Evolutionary conservation across 805 yeast genomes (phyloP).

Genomic region (Candida succiphila): DNA sequence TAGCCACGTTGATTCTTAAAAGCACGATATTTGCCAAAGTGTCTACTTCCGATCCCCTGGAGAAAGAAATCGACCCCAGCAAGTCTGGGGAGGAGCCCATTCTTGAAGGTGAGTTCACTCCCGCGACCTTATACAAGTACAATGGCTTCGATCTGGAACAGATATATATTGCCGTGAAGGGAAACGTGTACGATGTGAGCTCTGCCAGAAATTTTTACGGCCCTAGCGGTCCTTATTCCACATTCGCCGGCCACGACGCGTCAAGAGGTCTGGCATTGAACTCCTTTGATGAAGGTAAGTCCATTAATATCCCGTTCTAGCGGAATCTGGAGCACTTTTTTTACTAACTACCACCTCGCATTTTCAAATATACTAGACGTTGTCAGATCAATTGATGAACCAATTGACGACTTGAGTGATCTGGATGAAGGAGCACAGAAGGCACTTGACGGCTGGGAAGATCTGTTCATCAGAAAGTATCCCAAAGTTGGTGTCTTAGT

Average conservation of each 20-base stretch:
- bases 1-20: conserved; percentile 13
- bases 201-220: conserved; percentile 82
- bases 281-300: conserved; percentile 57
- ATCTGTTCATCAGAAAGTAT: conserved; percentile 74
- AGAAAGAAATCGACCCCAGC: conserved; percentile 15
- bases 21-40: conserved; percentile 13
- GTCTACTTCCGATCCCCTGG: conserved; percentile 10
- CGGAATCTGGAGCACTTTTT: background rate
- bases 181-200: conserved; percentile 78
- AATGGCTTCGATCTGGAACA: conserved; percentile 75
- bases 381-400: conserved; percentile 62
- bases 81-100: conserved; percentile 12
- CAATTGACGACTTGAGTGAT: conserved; percentile 64
- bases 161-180: conserved; percentile 80
- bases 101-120: conserved; percentile 49
- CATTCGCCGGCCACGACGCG: conserved; percentile 95
- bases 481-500: conserved; percentile 67
- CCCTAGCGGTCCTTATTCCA: conserved; percentile 90
- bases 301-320: conserved; percentile 2
- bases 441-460: conserved; percentile 77
- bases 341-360: background rate
- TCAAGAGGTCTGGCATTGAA: conserved; percentile 85
- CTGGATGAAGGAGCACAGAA: conserved; percentile 50
- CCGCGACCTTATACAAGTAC: conserved; percentile 57
- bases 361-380: conserved; percentile 21